Base-by-base conservation (phyloP, 116 monocot genomes). In the Dioscorea cayenensis region DNA sequence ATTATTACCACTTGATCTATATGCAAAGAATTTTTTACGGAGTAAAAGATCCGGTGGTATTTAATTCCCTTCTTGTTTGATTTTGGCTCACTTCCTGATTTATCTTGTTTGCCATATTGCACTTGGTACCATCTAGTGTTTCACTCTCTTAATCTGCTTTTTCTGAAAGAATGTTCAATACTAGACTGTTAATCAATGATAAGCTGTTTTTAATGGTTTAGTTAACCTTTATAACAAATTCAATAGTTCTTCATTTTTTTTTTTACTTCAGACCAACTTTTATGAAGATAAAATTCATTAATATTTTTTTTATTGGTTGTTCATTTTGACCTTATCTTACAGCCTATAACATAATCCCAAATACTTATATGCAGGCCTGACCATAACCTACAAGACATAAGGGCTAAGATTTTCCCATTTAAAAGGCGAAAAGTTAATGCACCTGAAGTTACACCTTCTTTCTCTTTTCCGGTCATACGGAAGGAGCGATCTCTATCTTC, bases 401-500 rank as follows among this genome's bases (percentile, higher is more conserved):
- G 90, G 71, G 48, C 84, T 58, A 96, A 96, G 72, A 75, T 96
- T 61, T 96, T 96, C 68, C 96, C 96, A 37, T 83, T 81, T 20
- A 96, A 83, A 77, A 78, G 67, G 73, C 82, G 81, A 80, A 95
- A 90, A 76, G 78, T 75, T 64, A 72, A 77, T 37, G 79, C 82
- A 49, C 80, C 86, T 60, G 96, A 92, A 63, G 62, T 73, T 28
- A 27, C 37, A 12, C 76, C 88, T 58, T 73, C 87, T 28, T 77
- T 86, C 77, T 51, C 80, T 60, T 78, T 92, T 66, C 90, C 96
- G 64, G 66, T 74, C 66, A 83, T 86, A 86, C 86, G 92, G 76
- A 96, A 96, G 72, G 96, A 96, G 73, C 83, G 88, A 73, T 96
- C 92, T 38, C 84, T 96, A 36, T 92, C 92, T 72, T 96, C 96